Evolutionary conservation across 2,329 filamentous ascomycete genomes (phyloP), one percentile per base, ranked within the genome.

Genomic region (Plectosphaerella plurivora): DNA sequence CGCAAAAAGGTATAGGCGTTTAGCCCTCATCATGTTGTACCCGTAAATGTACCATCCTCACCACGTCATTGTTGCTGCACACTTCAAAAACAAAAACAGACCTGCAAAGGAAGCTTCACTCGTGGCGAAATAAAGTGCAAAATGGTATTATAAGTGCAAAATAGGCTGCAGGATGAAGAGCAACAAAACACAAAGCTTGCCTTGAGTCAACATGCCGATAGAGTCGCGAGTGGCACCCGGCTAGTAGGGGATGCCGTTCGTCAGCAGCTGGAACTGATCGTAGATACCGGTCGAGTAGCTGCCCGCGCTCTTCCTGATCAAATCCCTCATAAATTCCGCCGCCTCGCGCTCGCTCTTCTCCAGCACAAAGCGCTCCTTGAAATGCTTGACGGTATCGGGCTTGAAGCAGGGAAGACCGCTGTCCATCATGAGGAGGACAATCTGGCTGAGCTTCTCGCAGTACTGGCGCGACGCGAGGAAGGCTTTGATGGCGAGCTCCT

Each of bases 351-450:
- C 94, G 52, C 76, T 90, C 77, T 88, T 92, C 53, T 97, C 94
- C 52, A 97, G 75, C 53, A 96, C 93, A 69, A 99, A 97, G 14
- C 94, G 77, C 62, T 97, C 90, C 57, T 84, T 85, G 73, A 99
- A 96, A 71, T 97, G 91, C 70, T 88, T 84, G 56, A 99, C 87
- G 12, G 89, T 96, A 69, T 96, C 90, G 0, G 93, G 92, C 72
- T 96, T 97, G 79, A 99, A 99, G 74, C 94, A 99, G 7, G 94
- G 94, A 62, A 99, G 71, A 1, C 94, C 94, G 59, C 88, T 94
- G 65, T 97, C 94, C 75, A 97, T 85, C 95, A 99, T 99, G 65
- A 96, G 79, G 55, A 88, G 80, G 18, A 99, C 91, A 57, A 97
- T 87, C 70, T 97, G 91, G 55, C 86, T 84, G 47, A 99, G 78